phyloP scores from a whole-genome alignment of 306 rosid species.

The Casuarina equisetifolia region DNA sequence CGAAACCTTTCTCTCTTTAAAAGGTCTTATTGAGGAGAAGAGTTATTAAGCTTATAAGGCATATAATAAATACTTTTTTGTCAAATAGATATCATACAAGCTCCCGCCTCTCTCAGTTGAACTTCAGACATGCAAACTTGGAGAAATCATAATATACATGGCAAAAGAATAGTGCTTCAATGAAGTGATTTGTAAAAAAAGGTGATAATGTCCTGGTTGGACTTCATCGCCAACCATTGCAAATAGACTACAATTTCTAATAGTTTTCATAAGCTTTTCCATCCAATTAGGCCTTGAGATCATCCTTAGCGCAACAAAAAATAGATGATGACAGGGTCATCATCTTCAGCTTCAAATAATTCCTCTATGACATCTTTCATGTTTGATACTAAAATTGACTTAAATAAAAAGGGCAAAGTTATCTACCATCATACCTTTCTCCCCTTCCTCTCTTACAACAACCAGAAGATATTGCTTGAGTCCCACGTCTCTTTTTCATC shows the following conservation, averaged over 20 bases:
- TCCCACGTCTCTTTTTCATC: slow-evolving; percentile 61
- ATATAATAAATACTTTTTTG: too few species aligned
- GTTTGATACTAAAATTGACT: slow-evolving; percentile 43
- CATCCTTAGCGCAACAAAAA: slow-evolving; percentile 53
- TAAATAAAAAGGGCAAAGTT: slow-evolving; percentile 51
- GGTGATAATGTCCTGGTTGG: slow-evolving; percentile 56
- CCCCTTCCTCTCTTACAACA: slow-evolving; percentile 62
- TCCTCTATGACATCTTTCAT: slow-evolving; percentile 46
- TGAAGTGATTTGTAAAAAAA: slow-evolving; percentile 64
- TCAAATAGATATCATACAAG: too few species aligned
- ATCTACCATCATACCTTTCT: slow-evolving; percentile 58
- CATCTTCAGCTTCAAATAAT: slow-evolving; percentile 44
- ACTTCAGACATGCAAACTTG: too few species aligned
- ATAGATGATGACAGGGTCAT: slow-evolving; percentile 61
- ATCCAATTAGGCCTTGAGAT: slow-evolving; percentile 48
- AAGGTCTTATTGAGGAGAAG: too few species aligned
- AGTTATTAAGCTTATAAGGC: too few species aligned
- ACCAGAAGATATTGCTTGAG: slow-evolving; percentile 67
- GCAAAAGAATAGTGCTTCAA: slow-evolving; percentile 53
- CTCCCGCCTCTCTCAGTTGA: too few species aligned
- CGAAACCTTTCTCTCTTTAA: too few species aligned
- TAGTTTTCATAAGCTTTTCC: slow-evolving; percentile 65
- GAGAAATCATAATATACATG: slow-evolving; percentile 61
- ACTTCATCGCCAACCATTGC: slow-evolving; percentile 65
- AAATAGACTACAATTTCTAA: slow-evolving; percentile 49